phyloP scores from a whole-genome alignment of 495 filamentous ascomycete species.

The Daldinia decipiens region DNA sequence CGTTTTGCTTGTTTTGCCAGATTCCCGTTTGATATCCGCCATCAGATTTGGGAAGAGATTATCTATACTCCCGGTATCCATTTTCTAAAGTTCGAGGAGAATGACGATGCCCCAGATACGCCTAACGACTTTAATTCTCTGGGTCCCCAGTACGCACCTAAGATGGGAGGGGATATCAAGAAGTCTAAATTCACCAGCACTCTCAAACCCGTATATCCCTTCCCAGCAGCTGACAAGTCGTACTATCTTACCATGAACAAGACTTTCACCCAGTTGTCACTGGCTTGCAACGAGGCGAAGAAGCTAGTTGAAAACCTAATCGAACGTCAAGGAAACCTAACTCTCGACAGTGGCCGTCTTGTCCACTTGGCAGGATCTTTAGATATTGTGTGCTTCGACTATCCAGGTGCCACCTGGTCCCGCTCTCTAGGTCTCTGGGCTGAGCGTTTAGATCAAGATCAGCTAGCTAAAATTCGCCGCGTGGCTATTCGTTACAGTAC shows the following conservation, averaged over 20 bases:
- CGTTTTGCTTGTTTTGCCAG: slow-evolving; percentile 36
- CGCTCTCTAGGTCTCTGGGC: slow-evolving; percentile 37
- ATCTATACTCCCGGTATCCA: slow-evolving; percentile 48
- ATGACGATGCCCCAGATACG: slow-evolving; percentile 11
- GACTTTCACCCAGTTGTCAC: slow-evolving; percentile 33
- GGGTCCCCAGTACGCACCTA: neutral
- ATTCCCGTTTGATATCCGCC: slow-evolving; percentile 46
- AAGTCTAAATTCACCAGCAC: slow-evolving; percentile 28
- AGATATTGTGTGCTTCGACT: slow-evolving; percentile 49
- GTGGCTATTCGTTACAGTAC: slow-evolving; percentile 48
- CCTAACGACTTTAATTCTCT: neutral
- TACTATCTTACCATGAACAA: slow-evolving; percentile 44
- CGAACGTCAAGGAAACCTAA: slow-evolving; percentile 37
- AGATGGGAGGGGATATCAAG: slow-evolving; percentile 5
- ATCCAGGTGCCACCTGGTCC: slow-evolving; percentile 34
- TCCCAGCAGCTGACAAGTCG: slow-evolving; percentile 41
- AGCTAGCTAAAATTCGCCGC: slow-evolving; percentile 44
- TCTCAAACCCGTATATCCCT: slow-evolving; percentile 37
- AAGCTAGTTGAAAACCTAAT: slow-evolving; percentile 32
- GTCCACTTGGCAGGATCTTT: slow-evolving; percentile 40
- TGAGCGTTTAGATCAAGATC: slow-evolving; percentile 39
- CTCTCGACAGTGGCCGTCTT: slow-evolving; percentile 39
- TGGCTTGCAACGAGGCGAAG: slow-evolving; percentile 41
- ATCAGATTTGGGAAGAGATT: slow-evolving; percentile 42
- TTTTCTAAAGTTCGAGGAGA: slow-evolving; percentile 46